Base-by-base conservation (phyloP, 441 rosid species). In the Adansonia gregorii region DNA sequence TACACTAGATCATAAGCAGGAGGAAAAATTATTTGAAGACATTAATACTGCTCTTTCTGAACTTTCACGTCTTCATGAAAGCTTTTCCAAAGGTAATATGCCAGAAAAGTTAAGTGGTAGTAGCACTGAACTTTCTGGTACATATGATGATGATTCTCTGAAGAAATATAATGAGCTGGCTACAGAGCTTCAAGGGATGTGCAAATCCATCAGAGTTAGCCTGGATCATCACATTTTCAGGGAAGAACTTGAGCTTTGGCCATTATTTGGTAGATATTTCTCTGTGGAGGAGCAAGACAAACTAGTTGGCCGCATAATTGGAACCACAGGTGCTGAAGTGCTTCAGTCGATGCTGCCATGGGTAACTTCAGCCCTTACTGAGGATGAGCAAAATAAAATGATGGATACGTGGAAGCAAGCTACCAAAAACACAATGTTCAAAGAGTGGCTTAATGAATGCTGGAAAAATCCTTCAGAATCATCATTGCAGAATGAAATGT, bases 371-470 rank as follows among this genome's bases (percentile, higher is more conserved):
- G 95, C 93, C 61, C 90, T 91, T 67, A 86, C 92, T 64, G 86
- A 79, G 79, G 92, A 87, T 72, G 95, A 91, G 88, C 95, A 89
- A 80, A 88, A 84, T 77, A 85, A 89, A 82, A 83, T 91, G 93
- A 89, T 91, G 92, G 93, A 91, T 82, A 89, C 93, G 0, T 91
- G 93, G 95, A 91, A 91, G 90, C 93, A 91, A 72, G 95, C 93
- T 73, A 86, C 95, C 71, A 89, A 89, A 83, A 91, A 91, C 79
- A 91, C 95, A 15, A 91, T 91, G 95, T 91, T 91, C 72, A 89
- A 86, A 71, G 95, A 89, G 76, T 91, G 95, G 93, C 92, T 91
- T 72, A 85, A 86, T 43, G 93, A 88, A 82, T 89, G 90, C 83
- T 89, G 89, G 92, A 87, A 84, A 79, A 87, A 85, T 78, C 76